Conservation (phyloP, 306 rosid genomes). For the Rubus parviflorus region DNA sequence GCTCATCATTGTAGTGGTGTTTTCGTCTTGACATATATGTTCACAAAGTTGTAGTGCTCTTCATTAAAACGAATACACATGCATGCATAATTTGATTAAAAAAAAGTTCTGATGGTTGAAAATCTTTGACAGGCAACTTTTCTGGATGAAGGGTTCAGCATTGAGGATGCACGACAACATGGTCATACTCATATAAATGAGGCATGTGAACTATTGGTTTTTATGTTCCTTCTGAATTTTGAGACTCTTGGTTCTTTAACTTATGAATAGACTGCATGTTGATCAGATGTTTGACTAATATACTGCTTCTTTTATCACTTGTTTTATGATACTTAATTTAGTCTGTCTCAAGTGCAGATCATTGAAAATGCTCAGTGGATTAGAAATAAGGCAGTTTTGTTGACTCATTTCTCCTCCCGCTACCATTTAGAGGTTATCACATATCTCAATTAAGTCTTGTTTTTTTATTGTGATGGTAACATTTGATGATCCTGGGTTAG, state of each 20-base stretch:
- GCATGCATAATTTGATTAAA: conserved; percentile 1
- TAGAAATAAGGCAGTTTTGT: conserved; percentile 79
- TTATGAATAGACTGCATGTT: neutral
- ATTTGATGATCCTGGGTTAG: neutral
- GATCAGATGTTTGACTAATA: neutral
- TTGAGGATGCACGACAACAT: conserved; percentile 78
- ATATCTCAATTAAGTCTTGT: conserved; percentile 2
- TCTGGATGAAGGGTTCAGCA: conserved; percentile 73
- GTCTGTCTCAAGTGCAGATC: conserved; percentile 47
- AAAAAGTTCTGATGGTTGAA: conserved; percentile 23
- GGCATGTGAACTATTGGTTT: conserved; percentile 43
- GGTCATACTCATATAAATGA: conserved; percentile 88
- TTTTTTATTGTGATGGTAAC: neutral
- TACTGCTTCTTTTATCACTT: conserved; percentile 6
- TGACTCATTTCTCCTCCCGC: conserved; percentile 95
- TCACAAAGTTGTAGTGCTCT: neutral
- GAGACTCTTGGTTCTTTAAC: neutral
- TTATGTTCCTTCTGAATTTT: conserved; percentile 6
- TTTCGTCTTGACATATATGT: neutral
- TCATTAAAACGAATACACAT: neutral
- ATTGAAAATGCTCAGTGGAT: conserved; percentile 85
- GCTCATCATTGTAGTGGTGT: neutral
- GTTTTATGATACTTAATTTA: conserved; percentile 13
- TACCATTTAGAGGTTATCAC: conserved; percentile 76
- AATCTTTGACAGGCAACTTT: conserved; percentile 72